Conservation (phyloP, 345 rosid species). For the Noccaea caerulescens region DNA sequence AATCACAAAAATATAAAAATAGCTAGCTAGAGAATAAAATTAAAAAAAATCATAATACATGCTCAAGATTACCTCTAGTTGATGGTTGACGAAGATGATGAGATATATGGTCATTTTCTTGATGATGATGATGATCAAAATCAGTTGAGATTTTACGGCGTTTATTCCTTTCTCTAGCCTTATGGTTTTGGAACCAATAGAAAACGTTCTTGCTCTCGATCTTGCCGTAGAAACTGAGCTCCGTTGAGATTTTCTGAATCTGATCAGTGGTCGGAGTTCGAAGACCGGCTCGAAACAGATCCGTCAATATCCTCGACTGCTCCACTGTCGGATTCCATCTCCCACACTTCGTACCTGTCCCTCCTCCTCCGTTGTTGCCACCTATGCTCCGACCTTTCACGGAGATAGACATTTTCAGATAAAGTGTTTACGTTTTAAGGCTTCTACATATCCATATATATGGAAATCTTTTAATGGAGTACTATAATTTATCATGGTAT, state of each 20-base stretch:
- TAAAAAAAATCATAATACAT: not conserved
- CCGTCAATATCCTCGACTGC: slow-evolving; percentile 83
- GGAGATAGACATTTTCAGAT: slow-evolving; percentile 52
- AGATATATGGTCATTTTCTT: slow-evolving; percentile 16
- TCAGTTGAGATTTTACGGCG: slow-evolving; percentile 71
- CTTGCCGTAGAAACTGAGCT: slow-evolving; percentile 90
- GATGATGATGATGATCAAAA: slow-evolving; percentile 47
- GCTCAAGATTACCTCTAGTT: slow-evolving; percentile 24
- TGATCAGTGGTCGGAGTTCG: slow-evolving; percentile 94
- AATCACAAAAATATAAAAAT: not conserved
- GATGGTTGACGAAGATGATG: slow-evolving; percentile 12
- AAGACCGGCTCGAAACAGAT: slow-evolving; percentile 86
- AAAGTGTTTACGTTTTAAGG: slow-evolving; percentile 27
- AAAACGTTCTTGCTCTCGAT: slow-evolving; percentile 97
- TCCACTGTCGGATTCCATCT: slow-evolving; percentile 95
- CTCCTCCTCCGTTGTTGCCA: slow-evolving; percentile 38
- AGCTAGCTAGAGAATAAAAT: not conserved
- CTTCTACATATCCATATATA: slow-evolving; percentile 6
- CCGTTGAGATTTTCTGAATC: slow-evolving; percentile 88
- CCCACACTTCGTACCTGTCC: slow-evolving; percentile 85
- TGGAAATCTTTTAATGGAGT: not conserved
- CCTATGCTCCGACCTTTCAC: slow-evolving; percentile 54
- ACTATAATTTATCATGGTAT: not conserved
- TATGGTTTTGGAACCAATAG: slow-evolving; percentile 97
- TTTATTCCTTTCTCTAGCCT: slow-evolving; percentile 92